phyloP scores from a whole-genome alignment of 768 basidiomycete genomes.

The Lentinus tigrinus region DNA sequence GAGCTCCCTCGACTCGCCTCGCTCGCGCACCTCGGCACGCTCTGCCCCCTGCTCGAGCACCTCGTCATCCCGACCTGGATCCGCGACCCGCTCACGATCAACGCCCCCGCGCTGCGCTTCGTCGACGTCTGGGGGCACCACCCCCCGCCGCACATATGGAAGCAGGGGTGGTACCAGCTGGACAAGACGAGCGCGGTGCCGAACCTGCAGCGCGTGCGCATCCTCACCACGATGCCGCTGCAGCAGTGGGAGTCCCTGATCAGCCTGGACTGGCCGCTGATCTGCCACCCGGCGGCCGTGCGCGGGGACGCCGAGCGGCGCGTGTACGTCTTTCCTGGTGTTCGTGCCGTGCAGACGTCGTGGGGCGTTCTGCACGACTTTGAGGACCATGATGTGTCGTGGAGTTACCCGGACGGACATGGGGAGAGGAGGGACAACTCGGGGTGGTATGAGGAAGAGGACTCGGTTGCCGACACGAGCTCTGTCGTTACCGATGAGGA shows the following conservation, averaged over 20 bases:
- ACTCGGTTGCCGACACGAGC: background rate
- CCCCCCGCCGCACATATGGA: background rate
- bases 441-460: background rate
- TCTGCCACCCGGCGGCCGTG: constrained; percentile 7
- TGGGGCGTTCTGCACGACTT: constrained; percentile 1
- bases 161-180: background rate
- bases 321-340: background rate
- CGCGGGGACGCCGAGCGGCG: background rate
- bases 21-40: background rate
- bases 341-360: constrained; percentile 2
- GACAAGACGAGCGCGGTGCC: background rate
- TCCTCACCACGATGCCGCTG: background rate
- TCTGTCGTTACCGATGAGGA: background rate
- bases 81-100: background rate
- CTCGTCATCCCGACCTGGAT: background rate
- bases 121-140: constrained; percentile 2
- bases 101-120: background rate
- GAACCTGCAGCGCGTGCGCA: constrained; percentile 1
- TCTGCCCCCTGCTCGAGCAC: constrained; percentile 1
- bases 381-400: background rate
- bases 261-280: constrained; percentile 2
- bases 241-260: background rate
- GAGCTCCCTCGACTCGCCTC: background rate
- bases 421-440: background rate
- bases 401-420: background rate